phyloP scores from a whole-genome alignment of 352 stramenopile genomes.

The Paralagenidium karlingii region DNA sequence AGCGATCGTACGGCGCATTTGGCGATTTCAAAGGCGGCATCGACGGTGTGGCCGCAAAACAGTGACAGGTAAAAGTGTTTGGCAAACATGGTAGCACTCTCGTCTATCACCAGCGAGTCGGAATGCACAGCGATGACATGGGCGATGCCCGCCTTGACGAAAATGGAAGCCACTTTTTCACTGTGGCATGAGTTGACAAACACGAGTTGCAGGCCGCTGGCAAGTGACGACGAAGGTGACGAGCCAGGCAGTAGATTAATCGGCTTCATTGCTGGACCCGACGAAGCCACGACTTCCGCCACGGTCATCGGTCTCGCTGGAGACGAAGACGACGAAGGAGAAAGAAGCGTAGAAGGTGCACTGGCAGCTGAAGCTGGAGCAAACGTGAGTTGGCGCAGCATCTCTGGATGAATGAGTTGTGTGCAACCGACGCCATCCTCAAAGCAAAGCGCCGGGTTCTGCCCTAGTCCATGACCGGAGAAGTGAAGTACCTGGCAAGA shows the following conservation, averaged over 20 bases:
- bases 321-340: too few species aligned
- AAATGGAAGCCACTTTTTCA: conserved; percentile 77
- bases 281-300: too few species aligned
- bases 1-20: conserved; percentile 51
- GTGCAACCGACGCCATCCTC: conserved; percentile 62
- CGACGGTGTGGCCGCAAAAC: conserved; percentile 57
- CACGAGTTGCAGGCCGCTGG: conserved; percentile 56
- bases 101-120: conserved; percentile 63
- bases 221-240: too few species aligned
- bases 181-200: conserved; percentile 82
- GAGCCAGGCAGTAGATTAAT: too few species aligned
- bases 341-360: too few species aligned
- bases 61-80: conserved; percentile 79
- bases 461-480: conserved; percentile 56
- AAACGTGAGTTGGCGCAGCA: conserved; percentile 55
- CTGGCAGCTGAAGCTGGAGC: too few species aligned
- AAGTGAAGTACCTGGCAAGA: conserved; percentile 61
- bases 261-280: too few species aligned
- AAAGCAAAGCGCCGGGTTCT: conserved; percentile 53
- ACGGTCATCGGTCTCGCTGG: too few species aligned
- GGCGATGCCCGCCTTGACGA: conserved; percentile 80
- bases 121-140: conserved; percentile 86
- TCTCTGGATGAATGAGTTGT: conserved; percentile 56
- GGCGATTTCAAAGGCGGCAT: conserved; percentile 58
- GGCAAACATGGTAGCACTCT: conserved; percentile 64